Conservation (phyloP, 345 rosid species). For the Populus tremula region DNA sequence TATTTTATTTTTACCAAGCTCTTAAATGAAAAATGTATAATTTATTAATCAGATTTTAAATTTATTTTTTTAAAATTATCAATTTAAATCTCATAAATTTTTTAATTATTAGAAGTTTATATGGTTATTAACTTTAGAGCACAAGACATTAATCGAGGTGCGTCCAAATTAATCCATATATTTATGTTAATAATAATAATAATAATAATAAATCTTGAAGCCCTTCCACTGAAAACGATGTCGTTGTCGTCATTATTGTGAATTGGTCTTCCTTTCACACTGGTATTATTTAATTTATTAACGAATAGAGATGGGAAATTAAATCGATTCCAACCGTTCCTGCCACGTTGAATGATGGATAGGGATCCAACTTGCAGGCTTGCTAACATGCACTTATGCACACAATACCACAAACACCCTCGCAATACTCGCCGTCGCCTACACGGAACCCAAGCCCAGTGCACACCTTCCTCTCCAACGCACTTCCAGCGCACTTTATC, state of each 20-base stretch:
- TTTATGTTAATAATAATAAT: too few relatives aligned
- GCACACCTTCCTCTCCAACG: not conserved
- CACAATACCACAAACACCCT: not conserved
- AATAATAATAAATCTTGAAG: too few relatives aligned
- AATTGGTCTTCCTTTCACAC: not conserved
- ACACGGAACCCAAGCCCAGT: not conserved
- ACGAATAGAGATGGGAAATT: not conserved
- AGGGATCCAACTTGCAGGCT: not conserved
- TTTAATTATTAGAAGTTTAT: too few relatives aligned
- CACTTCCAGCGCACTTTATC: conserved; percentile 23
- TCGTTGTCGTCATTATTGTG: too few relatives aligned
- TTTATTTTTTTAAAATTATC: too few relatives aligned
- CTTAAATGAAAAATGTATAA: too few relatives aligned
- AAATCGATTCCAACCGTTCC: not conserved
- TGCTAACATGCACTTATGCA: not conserved
- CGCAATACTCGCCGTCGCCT: conserved; percentile 16
- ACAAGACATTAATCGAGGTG: fast-evolving
- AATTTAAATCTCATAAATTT: too few relatives aligned
- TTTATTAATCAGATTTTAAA: too few relatives aligned
- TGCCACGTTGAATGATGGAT: not conserved
- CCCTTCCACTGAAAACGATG: too few relatives aligned
- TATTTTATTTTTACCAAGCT: too few relatives aligned
- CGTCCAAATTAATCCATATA: fast-evolving
- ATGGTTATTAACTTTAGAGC: fast-evolving
- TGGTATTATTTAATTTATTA: not conserved